These are phyloP conservation scores for Eucalyptus victrix DNA, from an alignment of 345 rosid species.

Conservation along the genomic window DNA sequence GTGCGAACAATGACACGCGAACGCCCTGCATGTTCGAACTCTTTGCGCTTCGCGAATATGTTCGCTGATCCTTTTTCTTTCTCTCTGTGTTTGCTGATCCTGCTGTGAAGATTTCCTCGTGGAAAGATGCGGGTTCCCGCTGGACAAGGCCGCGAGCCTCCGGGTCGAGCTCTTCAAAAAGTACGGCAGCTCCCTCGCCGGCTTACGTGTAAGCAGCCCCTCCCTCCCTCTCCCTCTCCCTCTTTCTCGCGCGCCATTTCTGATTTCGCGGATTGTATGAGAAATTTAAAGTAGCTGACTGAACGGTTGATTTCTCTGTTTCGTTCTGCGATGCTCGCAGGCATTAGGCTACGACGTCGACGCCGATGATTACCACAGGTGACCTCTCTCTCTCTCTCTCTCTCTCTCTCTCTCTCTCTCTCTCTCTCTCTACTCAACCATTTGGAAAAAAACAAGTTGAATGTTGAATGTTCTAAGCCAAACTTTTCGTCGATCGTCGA, in stretches of 20 bases:
- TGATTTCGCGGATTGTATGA: not conserved
- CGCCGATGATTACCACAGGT: constrained; percentile 92
- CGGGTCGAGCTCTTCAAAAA: constrained; percentile 77
- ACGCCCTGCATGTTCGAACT: not conserved
- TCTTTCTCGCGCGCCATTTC: not conserved
- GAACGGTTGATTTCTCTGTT: not conserved
- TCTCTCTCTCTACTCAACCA: not conserved
- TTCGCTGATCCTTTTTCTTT: not conserved
- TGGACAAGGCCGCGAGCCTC: constrained; percentile 42
- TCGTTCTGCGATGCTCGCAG: constrained; percentile 13
- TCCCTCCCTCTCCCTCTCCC: not conserved
- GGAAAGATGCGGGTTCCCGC: constrained; percentile 56
- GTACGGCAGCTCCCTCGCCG: constrained; percentile 92
- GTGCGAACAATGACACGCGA: not conserved
- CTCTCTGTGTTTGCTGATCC: not conserved
- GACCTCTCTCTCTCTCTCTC: not conserved
- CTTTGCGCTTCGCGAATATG: too few relatives aligned
- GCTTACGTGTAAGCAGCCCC: constrained; percentile 50
- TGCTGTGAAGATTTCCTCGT: constrained; percentile 42
- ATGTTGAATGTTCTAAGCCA: not conserved
- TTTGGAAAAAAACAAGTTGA: not conserved
- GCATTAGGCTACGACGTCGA: constrained; percentile 61
- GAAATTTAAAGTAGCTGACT: not conserved
- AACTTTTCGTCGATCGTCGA: not conserved
- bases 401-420: not conserved